Evolutionary conservation across 1,284 basidiomycete genomes (phyloP).

Genomic region (Farysia itapuensis): DNA sequence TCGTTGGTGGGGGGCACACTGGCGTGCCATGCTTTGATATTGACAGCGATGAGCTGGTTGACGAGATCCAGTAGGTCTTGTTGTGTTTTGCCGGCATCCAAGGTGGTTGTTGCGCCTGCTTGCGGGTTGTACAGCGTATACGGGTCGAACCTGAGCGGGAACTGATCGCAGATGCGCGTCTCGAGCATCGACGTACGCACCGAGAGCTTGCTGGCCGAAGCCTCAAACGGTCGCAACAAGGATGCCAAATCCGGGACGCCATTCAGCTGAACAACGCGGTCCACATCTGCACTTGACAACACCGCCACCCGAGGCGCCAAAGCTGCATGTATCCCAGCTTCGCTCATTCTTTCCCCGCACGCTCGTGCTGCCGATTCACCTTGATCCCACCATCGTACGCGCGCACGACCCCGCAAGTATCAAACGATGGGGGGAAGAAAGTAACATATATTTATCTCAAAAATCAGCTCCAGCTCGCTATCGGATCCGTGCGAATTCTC

Average conservation of each 20-base stretch:
- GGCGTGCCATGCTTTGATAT: constrained; percentile 37
- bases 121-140: constrained; percentile 35
- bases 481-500: too few species aligned
- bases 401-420: too few species aligned
- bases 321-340: constrained; percentile 42
- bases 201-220: constrained; percentile 30
- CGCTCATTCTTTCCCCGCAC: too few species aligned
- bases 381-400: too few species aligned
- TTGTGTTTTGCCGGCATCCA: constrained; percentile 1
- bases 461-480: too few species aligned
- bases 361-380: too few species aligned
- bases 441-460: too few species aligned
- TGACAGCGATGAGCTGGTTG: constrained; percentile 35
- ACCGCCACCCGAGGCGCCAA: constrained; percentile 53
- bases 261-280: constrained; percentile 31
- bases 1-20: not conserved
- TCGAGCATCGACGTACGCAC: constrained; percentile 56
- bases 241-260: constrained; percentile 39
- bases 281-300: constrained; percentile 48
- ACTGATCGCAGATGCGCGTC: constrained; percentile 34
- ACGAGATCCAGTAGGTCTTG: constrained; percentile 37
- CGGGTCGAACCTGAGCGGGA: constrained; percentile 51
- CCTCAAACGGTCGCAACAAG: constrained; percentile 52
- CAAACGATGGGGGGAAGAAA: too few species aligned
- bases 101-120: not conserved